A percentile compares a stretch with the other conserved stretches of the same genome.
These are phyloP conservation scores for Aquanectria penicillioides DNA, from an alignment of 2,329 filamentous ascomycete genomes.

Conservation along the genomic window DNA sequence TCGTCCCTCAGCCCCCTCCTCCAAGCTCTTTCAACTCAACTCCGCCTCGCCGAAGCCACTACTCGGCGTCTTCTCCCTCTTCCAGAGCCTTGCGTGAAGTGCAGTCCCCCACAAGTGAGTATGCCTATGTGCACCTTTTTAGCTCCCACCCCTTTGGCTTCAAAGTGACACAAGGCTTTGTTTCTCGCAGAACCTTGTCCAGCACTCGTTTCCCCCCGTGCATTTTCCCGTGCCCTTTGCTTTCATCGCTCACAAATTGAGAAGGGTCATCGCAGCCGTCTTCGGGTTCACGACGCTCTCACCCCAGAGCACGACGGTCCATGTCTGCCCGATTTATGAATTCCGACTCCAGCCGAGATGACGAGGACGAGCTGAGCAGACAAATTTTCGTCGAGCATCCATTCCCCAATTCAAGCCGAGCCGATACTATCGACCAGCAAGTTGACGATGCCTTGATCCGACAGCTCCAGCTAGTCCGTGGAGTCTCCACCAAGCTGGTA, in stretches of 20 bases:
- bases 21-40: slow-evolving; percentile 26
- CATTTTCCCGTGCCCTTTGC: neutral
- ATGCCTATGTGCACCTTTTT: neutral
- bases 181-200: slow-evolving; percentile 15
- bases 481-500: slow-evolving; percentile 56
- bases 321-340: slow-evolving; percentile 33
- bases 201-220: neutral
- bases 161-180: neutral
- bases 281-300: slow-evolving; percentile 39
- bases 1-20: slow-evolving; percentile 29
- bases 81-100: slow-evolving; percentile 32
- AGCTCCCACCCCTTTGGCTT: neutral
- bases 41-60: slow-evolving; percentile 29
- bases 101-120: slow-evolving; percentile 38
- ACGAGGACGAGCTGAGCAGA: slow-evolving; percentile 31
- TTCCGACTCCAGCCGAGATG: slow-evolving; percentile 36
- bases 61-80: slow-evolving; percentile 25
- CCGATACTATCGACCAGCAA: slow-evolving; percentile 23
- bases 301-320: slow-evolving; percentile 42
- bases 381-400: slow-evolving; percentile 27
- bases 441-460: slow-evolving; percentile 50
- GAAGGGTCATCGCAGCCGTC: slow-evolving; percentile 36
- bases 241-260: slow-evolving; percentile 18
- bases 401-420: slow-evolving; percentile 12
- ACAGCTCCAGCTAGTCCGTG: slow-evolving; percentile 58